These are phyloP conservation scores for Larix sibirica DNA, from an alignment of 83 land plant species.

Conservation along the genomic window DNA sequence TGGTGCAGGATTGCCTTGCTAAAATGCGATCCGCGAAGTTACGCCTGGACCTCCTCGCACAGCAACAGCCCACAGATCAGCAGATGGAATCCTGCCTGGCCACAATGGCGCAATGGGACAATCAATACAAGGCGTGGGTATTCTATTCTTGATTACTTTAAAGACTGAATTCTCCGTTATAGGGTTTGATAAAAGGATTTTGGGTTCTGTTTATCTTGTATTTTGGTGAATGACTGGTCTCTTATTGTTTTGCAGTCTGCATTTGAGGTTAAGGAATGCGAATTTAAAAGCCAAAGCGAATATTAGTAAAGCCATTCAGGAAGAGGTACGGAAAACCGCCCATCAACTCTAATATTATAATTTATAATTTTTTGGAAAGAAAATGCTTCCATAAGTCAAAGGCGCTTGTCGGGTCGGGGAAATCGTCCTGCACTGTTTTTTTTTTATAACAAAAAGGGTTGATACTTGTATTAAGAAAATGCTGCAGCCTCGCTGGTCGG, in stretches of 20 bases:
- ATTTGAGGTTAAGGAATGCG: slow-evolving; percentile 45
- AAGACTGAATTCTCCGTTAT: too few relatives aligned
- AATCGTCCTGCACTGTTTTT: too few relatives aligned
- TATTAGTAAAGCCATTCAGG: slow-evolving; percentile 64
- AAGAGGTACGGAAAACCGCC: slow-evolving; percentile 40
- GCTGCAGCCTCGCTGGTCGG: too few relatives aligned
- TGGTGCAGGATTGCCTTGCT: slow-evolving; percentile 53
- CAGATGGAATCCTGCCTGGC: slow-evolving; percentile 25
- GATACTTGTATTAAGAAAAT: too few relatives aligned
- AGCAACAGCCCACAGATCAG: slow-evolving; percentile 48
- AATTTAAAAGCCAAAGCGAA: slow-evolving; percentile 69
- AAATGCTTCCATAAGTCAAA: too few relatives aligned
- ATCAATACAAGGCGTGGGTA: slow-evolving; percentile 38
- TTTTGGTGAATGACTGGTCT: background rate
- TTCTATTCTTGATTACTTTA: background rate
- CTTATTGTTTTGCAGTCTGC: slow-evolving; percentile 36
- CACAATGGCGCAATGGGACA: slow-evolving; percentile 41
- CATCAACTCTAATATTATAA: background rate
- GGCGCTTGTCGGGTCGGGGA: too few relatives aligned
- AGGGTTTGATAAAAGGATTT: too few relatives aligned
- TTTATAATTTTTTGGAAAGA: too few relatives aligned
- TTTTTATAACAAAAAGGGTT: too few relatives aligned
- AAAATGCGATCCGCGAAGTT: slow-evolving; percentile 45
- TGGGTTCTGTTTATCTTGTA: background rate
- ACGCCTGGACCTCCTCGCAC: slow-evolving; percentile 54